These are phyloP conservation scores for Paramecium pentaurelia DNA, from an alignment of 73 alveolate species.

Conservation along the genomic window DNA sequence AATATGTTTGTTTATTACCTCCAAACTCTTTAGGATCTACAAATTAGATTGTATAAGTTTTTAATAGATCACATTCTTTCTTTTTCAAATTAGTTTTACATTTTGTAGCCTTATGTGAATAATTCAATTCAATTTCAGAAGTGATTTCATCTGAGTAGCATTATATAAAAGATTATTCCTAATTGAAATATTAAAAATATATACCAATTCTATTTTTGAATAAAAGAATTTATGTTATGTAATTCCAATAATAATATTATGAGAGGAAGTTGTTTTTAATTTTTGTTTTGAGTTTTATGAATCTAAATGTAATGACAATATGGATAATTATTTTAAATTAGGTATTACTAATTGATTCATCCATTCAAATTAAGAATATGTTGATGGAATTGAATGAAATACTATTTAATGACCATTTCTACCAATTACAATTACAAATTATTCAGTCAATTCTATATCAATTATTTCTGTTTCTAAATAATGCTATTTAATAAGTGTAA, in stretches of 20 bases:
- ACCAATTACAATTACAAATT: neutral
- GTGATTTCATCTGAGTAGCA: neutral
- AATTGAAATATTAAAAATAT: neutral
- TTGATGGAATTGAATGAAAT: neutral
- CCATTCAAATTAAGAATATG: neutral
- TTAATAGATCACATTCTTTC: neutral
- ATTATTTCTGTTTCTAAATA: neutral
- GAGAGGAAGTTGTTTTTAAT: neutral
- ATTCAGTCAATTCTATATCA: neutral
- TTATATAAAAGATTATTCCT: neutral
- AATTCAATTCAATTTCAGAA: neutral
- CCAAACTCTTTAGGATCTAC: neutral
- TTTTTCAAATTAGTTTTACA: neutral
- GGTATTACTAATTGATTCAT: neutral
- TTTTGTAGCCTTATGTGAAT: neutral
- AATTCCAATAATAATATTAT: neutral
- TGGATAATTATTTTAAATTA: neutral
- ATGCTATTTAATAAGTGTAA: neutral
- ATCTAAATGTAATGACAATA: neutral
- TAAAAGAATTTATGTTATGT: neutral
- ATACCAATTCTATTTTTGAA: neutral
- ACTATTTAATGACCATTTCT: neutral
- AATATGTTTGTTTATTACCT: neutral
- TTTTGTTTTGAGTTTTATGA: neutral
- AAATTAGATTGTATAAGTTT: neutral